Base-by-base conservation (phyloP, 352 stramenopile genomes). In the Globisporangium rhizosaccharum region DNA sequence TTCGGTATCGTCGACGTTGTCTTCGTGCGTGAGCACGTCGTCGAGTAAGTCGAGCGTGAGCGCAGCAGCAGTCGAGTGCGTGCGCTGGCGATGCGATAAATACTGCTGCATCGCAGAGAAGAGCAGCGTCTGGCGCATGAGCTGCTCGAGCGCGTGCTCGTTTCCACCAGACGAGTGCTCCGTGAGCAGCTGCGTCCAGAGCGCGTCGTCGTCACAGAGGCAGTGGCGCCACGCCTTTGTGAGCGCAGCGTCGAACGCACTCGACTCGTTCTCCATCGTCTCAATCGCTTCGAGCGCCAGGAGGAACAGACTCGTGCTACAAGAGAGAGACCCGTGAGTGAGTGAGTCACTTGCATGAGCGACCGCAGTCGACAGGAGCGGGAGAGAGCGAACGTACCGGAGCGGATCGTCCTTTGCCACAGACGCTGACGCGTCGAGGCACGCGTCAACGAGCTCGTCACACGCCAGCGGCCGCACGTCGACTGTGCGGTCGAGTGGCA, bases 61-160 rank as follows among this genome's bases (percentile, higher is more conserved):
- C 48, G 53, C 60, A 23, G 45, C 55, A 12, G 53, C 11, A 55
- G 55, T 11, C 56, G 52, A 11, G 56, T 36, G 36, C 37, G 48
- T 26, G 50, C 67, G 60, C 30, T 66, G 66, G 50, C 67, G 60
- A 37, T 66, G 66, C 26, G 67, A 67, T 36, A 61, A 55, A 67
- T 88, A 85, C 51, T 83, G 71, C 50, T 71, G 73, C 71, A 85
- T 86, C 9, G 62, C 70, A 47, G 76, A 63, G 63, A 82, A 94
- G 25, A 94, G 57, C 49, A 94, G 62, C n/a, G 80, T 89, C 57
- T 75, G 57, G 41, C 76, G 74, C 82, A 94, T 94, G 25, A 84
- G 53, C 10, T 56, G 58, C 61, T 90, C 84, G 7, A 86, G 44
- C 36, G 76, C 74, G 14, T 83, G 69, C 17, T 94, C 84, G 56